These are phyloP conservation scores for Fusarium nematophilum DNA, from an alignment of 2,329 filamentous ascomycete species.

Conservation along the genomic window DNA sequence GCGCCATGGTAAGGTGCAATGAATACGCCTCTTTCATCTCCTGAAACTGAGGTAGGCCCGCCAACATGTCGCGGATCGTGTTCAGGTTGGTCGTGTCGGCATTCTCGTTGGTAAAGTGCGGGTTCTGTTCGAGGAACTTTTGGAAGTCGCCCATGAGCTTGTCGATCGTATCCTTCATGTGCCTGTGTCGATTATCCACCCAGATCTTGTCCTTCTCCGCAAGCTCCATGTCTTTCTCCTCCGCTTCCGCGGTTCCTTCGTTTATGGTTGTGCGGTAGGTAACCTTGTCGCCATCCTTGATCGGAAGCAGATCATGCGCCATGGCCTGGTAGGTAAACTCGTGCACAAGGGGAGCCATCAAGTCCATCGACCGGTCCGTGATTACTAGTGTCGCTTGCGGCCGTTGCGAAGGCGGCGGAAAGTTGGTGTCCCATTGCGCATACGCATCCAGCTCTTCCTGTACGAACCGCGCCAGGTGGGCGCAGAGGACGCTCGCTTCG, in stretches of 20 bases:
- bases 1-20: conserved; percentile 93
- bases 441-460: conserved; percentile 93
- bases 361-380: conserved; percentile 92
- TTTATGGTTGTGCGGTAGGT: conserved; percentile 86
- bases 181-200: conserved; percentile 92
- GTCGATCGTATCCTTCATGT: conserved; percentile 98
- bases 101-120: conserved; percentile 85
- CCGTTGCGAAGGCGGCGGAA: conserved; percentile 81
- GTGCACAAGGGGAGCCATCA: conserved; percentile 87
- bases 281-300: conserved; percentile 89
- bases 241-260: conserved; percentile 74
- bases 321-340: conserved; percentile 99
- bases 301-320: conserved; percentile 91
- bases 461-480: conserved; percentile 89
- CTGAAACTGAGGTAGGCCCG: conserved; percentile 92
- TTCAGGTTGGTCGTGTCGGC: conserved; percentile 81
- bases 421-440: conserved; percentile 84
- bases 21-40: conserved; percentile 96
- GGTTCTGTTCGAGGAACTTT: conserved; percentile 90
- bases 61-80: conserved; percentile 97
- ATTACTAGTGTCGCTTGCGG: conserved; percentile 87
- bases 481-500: conserved; percentile 88
- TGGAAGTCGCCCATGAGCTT: conserved; percentile 93
- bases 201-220: conserved; percentile 92
- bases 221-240: conserved; percentile 92